phyloP scores from a whole-genome alignment of 768 basidiomycete genomes.

The Boletus vermiculosoides region DNA sequence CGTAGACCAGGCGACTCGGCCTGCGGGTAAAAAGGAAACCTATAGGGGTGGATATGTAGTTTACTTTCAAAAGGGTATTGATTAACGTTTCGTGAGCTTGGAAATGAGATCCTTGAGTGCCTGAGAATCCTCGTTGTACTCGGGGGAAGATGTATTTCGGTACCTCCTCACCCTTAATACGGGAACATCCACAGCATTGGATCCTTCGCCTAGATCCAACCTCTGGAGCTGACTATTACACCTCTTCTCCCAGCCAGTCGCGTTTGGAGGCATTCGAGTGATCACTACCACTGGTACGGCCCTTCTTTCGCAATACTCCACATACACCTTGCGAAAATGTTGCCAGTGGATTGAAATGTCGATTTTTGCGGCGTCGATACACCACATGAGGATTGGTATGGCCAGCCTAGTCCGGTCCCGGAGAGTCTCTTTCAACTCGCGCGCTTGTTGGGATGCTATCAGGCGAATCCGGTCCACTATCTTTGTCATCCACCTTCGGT shows the following conservation, averaged over 20 bases:
- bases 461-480: constrained; percentile 13
- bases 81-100: not conserved
- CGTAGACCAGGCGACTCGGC: not conserved
- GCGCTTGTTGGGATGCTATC: constrained; percentile 11
- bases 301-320: constrained; percentile 22
- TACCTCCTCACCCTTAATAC: constrained; percentile 15
- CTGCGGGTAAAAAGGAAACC: not conserved
- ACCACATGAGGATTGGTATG: constrained; percentile 25
- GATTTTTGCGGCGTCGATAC: constrained; percentile 24
- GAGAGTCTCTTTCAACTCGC: constrained; percentile 19
- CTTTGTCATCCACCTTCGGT: constrained; percentile 8
- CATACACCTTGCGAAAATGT: constrained; percentile 23
- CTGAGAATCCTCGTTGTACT: constrained; percentile 18
- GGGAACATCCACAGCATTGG: not conserved
- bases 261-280: constrained; percentile 10
- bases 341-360: constrained; percentile 15
- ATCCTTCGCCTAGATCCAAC: constrained; percentile 7
- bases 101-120: constrained; percentile 17
- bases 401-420: constrained; percentile 2
- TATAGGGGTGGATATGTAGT: not conserved
- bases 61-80: not conserved
- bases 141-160: not conserved
- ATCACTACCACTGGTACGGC: constrained; percentile 23
- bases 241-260: constrained; percentile 5
- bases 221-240: constrained; percentile 15